phyloP scores from a whole-genome alignment of 2,329 filamentous ascomycete species.

The Verticillium nubilum region DNA sequence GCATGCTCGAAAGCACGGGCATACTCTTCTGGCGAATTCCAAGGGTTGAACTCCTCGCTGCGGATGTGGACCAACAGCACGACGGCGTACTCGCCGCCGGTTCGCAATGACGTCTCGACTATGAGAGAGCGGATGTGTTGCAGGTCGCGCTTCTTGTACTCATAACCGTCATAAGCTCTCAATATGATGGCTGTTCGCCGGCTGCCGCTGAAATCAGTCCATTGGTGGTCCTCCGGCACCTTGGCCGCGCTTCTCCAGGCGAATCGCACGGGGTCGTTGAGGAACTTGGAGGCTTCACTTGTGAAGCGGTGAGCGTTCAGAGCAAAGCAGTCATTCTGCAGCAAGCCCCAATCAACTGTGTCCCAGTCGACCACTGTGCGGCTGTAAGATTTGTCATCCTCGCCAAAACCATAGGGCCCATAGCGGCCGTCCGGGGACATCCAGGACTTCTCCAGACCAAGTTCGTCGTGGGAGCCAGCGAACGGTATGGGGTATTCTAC shows the following conservation, averaged over 20 bases:
- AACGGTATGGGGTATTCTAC: conserved; percentile 23
- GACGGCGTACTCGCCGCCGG: conserved; percentile 75
- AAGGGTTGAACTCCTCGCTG: conserved; percentile 68
- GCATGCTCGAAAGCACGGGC: conserved; percentile 60
- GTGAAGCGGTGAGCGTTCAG: conserved; percentile 62
- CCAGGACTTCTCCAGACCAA: conserved; percentile 22
- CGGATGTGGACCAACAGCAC: conserved; percentile 85
- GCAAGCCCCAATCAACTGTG: conserved; percentile 31
- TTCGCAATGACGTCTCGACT: conserved; percentile 69
- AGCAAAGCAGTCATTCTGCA: conserved; percentile 47
- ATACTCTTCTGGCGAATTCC: conserved; percentile 71
- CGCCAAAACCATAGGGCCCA: conserved; percentile 80
- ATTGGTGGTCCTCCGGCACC: conserved; percentile 16
- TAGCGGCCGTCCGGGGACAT: conserved; percentile 55
- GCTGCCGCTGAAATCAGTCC: conserved; percentile 21
- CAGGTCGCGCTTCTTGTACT: conserved; percentile 71
- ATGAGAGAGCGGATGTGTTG: conserved; percentile 79
- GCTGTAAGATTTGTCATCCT: conserved; percentile 52
- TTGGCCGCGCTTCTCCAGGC: conserved; percentile 33
- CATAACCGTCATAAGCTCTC: conserved; percentile 73
- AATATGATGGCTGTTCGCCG: conserved; percentile 69
- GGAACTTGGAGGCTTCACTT: conserved; percentile 18
- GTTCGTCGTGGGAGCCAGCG: conserved; percentile 22
- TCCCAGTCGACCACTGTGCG: conserved; percentile 52
- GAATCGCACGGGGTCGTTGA: conserved; percentile 11